These are phyloP conservation scores for Cryptosporidium felis DNA, from an alignment of 169 alveolate species.

Conservation along the genomic window DNA sequence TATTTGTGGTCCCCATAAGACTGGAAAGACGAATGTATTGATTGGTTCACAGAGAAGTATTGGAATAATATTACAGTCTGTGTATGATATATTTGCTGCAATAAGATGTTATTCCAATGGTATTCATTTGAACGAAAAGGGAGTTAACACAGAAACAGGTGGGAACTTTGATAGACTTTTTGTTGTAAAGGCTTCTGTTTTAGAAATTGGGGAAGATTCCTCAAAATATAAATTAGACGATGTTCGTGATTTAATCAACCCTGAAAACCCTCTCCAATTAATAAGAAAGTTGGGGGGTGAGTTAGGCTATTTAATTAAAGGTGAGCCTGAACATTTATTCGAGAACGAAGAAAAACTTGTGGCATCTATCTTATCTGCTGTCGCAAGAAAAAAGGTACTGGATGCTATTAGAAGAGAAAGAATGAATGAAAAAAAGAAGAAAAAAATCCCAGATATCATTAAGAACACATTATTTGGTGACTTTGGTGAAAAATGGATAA, in stretches of 20 bases:
- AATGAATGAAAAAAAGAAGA: not conserved
- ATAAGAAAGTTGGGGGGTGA: constrained; percentile 28
- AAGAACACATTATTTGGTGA: constrained; percentile 42
- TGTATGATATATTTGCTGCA: constrained; percentile 65
- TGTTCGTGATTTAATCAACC: constrained; percentile 63
- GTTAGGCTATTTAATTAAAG: constrained; percentile 44
- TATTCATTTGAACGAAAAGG: constrained; percentile 20
- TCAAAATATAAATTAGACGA: constrained; percentile 16
- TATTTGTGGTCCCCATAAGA: constrained; percentile 68
- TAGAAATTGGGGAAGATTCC: constrained; percentile 57
- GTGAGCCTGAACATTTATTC: constrained; percentile 57
- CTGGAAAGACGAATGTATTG: constrained; percentile 45
- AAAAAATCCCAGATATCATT: constrained; percentile 22
- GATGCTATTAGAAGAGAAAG: constrained; percentile 48
- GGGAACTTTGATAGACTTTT: constrained; percentile 60
- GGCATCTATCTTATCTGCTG: constrained; percentile 44
- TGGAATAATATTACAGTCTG: constrained; percentile 44
- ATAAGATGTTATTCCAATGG: constrained; percentile 58
- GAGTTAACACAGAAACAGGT: constrained; percentile 10
- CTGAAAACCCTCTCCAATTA: constrained; percentile 61
- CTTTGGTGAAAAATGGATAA: constrained; percentile 45
- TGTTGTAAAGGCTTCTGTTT: constrained; percentile 70
- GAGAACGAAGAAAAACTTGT: constrained; percentile 69
- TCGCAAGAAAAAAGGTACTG: constrained; percentile 52
- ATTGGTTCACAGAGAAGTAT: constrained; percentile 69